Base-by-base conservation (phyloP, 306 rosid species). In the Quercus bicolor region DNA sequence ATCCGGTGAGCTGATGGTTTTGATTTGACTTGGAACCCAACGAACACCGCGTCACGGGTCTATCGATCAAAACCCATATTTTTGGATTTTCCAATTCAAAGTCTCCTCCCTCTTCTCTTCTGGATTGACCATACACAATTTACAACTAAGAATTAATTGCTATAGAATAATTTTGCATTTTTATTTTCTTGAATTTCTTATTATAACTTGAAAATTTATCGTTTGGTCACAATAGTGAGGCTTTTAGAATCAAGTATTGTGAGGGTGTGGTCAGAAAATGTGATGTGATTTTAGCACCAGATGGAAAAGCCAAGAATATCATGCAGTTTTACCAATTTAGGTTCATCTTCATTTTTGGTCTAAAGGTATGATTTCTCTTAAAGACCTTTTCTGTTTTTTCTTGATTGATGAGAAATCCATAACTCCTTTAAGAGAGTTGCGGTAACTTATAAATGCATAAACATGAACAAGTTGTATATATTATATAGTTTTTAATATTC, bases 21-120 rank as follows among this genome's bases (percentile, higher is more conserved):
- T 87, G 87, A 79, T 86, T 72, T 87, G 77, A 77, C 83, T 64
- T 78, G 85, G 82, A 80, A 71, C 85, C 87, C 77, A 28, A 61
- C 80, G 80, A 82, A 66, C 56, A 34, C 73, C 75, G 75, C 79
- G 76, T 75, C 59, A 80, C 72, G 76, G 69, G 75, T 18, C 75
- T 62, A 34, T 56, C 79, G 74, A 81, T 77, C 84, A 85, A 85
- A 85, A 74, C 77, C 84, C 68, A 60, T 71, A 76, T 80, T 79
- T 51, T 65, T 29, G 70, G 78, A 78, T 74, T 80, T 76, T 76
- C 57, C 4, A 62, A 53, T 11, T 66, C 82, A 53, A 81, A 75
- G 31, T 78, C 79, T 79, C 82, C 77, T 80, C 70, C 77, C 43
- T 34, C 31, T 71, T 75, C 77, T 77, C 66, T 28, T 72, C 52